Conservation (phyloP, 2,329 filamentous ascomycete genomes). For the Xylariaceae sp. region DNA sequence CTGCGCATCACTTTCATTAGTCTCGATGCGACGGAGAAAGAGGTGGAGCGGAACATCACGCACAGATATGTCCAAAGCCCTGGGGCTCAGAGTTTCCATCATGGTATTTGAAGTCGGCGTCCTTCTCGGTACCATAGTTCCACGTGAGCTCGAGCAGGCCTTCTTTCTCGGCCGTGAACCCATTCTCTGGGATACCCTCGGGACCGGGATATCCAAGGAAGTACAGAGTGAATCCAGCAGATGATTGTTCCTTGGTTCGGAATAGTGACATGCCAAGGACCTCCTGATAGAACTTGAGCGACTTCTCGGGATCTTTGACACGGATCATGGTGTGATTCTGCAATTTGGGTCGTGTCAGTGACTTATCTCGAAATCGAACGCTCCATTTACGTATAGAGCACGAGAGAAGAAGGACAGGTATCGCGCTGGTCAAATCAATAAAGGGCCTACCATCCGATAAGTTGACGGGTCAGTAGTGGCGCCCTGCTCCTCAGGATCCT, state of each 20-base stretch:
- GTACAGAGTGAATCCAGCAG: conserved; percentile 81
- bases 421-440: not conserved
- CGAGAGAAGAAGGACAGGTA: not conserved
- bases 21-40: not conserved
- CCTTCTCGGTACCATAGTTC: conserved; percentile 80
- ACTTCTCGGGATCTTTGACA: conserved; percentile 75
- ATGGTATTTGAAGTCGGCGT: conserved; percentile 80
- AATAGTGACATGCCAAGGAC: conserved; percentile 83
- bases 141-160: conserved; percentile 88
- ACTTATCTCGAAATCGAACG: no score
- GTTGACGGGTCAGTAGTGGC: conserved; percentile 68
- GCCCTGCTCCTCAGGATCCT: conserved; percentile 69
- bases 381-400: not conserved
- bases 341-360: conserved; percentile 1
- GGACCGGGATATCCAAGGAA: conserved; percentile 76
- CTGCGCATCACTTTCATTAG: conserved; percentile 37
- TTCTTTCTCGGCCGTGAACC: conserved; percentile 64
- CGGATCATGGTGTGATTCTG: conserved; percentile 93
- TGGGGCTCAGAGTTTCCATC: conserved; percentile 88
- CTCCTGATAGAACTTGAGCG: conserved; percentile 77
- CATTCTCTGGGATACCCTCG: conserved; percentile 49
- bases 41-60: conserved; percentile 30
- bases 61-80: conserved; percentile 91
- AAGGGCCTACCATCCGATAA: conserved; percentile 62
- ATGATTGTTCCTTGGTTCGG: conserved; percentile 65